Evolutionary conservation across 257 asterid species (phyloP).

Genomic region (Nicotiana attenuata): DNA sequence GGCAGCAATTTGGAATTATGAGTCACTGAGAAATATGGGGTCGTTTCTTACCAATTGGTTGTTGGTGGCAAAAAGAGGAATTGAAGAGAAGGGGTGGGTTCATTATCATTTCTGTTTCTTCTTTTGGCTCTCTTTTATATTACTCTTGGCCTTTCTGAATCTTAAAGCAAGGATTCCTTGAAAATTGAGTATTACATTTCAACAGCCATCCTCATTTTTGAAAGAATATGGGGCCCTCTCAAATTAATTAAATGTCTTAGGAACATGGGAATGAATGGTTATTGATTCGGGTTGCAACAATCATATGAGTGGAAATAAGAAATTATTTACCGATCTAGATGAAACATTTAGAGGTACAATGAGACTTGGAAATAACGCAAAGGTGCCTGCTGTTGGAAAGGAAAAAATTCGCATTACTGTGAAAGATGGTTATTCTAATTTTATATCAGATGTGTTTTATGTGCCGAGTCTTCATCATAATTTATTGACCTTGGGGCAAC

Average conservation of each 20-base stretch:
- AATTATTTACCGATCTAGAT: too few relatives aligned
- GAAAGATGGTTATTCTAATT: too few relatives aligned
- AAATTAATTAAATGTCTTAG: not conserved
- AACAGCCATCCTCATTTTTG: not conserved
- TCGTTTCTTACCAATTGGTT: not conserved
- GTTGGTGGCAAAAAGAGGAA: not conserved
- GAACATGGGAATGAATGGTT: too few relatives aligned
- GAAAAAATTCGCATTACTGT: too few relatives aligned
- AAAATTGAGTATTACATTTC: not conserved
- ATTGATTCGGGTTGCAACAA: too few relatives aligned
- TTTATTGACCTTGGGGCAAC: too few relatives aligned
- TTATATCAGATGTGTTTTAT: too few relatives aligned
- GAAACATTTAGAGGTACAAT: too few relatives aligned
- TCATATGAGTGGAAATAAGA: too few relatives aligned
- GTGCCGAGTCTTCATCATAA: too few relatives aligned
- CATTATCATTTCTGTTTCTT: not conserved
- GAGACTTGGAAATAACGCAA: too few relatives aligned
- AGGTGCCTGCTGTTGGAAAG: too few relatives aligned
- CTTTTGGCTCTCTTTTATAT: not conserved
- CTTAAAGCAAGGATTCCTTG: slow-evolving; percentile 6
- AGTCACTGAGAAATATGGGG: not conserved
- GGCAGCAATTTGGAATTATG: not conserved
- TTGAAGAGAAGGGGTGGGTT: not conserved
- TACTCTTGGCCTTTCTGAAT: not conserved
- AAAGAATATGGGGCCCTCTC: not conserved